phyloP scores from a whole-genome alignment of 345 rosid genomes.

The Isatis tinctoria region DNA sequence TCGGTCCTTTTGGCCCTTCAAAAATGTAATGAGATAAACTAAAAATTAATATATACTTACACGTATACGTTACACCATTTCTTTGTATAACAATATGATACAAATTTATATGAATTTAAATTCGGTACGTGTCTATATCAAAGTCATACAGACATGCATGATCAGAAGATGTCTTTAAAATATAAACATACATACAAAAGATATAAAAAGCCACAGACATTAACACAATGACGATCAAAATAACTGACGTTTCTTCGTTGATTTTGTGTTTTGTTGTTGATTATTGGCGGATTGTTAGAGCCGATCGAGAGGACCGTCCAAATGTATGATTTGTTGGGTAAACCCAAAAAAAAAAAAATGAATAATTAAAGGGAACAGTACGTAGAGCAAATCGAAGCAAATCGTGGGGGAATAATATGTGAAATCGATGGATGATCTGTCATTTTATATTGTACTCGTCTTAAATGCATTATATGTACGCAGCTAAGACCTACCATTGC shows the following conservation, averaged over 20 bases:
- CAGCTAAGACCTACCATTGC: constrained; percentile 6
- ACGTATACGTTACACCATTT: not conserved
- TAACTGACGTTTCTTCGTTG: not conserved
- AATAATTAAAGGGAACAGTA: constrained; percentile 9
- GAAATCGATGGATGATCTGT: constrained; percentile 23
- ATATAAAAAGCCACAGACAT: not conserved
- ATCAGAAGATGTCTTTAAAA: not conserved
- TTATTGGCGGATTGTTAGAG: constrained; percentile 2
- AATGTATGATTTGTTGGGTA: not conserved
- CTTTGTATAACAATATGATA: not conserved
- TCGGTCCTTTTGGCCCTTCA: not conserved
- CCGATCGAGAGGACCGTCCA: not conserved
- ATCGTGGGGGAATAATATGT: not conserved
- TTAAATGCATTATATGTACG: not conserved
- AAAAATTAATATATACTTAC: no score
- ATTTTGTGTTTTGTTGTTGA: not conserved
- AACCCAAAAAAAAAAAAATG: not conserved
- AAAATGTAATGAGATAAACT: not conserved
- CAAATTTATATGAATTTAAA: constrained; percentile 3
- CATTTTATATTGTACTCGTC: constrained; percentile 1
- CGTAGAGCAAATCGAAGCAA: constrained; percentile 5
- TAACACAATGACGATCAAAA: not conserved
- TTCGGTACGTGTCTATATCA: not conserved
- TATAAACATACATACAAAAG: not conserved
- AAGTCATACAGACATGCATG: constrained; percentile 5